These are phyloP conservation scores for Chlorella ohadii DNA, from an alignment of 139 green algal species.

Conservation along the genomic window DNA sequence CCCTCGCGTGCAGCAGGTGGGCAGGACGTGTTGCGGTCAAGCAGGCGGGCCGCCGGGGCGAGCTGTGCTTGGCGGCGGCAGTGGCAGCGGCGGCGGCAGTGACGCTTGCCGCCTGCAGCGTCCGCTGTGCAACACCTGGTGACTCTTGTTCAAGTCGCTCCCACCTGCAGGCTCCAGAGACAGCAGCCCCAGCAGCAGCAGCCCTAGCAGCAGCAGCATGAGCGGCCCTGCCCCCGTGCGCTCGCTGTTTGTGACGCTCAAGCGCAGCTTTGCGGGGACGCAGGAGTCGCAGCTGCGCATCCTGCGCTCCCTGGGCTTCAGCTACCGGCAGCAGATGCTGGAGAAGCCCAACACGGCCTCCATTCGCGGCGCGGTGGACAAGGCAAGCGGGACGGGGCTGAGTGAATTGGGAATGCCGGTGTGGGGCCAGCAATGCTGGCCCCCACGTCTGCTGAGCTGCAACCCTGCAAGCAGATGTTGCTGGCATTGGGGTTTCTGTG, in stretches of 20 bases:
- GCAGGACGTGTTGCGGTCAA: too few species aligned
- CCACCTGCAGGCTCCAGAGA: neutral
- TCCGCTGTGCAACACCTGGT: neutral
- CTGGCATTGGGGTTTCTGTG: too few species aligned
- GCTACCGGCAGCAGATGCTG: constrained; percentile 54
- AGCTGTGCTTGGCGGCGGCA: too few species aligned
- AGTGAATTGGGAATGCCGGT: too few species aligned
- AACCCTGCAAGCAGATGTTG: too few species aligned
- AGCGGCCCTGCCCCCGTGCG: constrained; percentile 19
- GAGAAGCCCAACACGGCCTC: constrained; percentile 40
- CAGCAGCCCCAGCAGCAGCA: too few species aligned
- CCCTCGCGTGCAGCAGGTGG: too few species aligned
- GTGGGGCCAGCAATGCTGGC: too few species aligned
- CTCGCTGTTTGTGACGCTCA: constrained; percentile 57
- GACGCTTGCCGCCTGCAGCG: neutral
- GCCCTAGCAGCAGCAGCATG: neutral
- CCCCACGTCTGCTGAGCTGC: too few species aligned
- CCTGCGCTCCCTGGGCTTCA: constrained; percentile 50
- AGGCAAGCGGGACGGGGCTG: constrained; percentile 35
- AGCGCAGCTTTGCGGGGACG: constrained; percentile 61
- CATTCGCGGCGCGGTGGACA: constrained; percentile 56
- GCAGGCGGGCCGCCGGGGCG: too few species aligned
- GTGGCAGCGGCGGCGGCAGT: neutral
- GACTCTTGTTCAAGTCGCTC: too few species aligned
- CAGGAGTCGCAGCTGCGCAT: constrained; percentile 49